phyloP scores from a whole-genome alignment of 192 early-diverging fungal genomes.

The Dispira parvispora region DNA sequence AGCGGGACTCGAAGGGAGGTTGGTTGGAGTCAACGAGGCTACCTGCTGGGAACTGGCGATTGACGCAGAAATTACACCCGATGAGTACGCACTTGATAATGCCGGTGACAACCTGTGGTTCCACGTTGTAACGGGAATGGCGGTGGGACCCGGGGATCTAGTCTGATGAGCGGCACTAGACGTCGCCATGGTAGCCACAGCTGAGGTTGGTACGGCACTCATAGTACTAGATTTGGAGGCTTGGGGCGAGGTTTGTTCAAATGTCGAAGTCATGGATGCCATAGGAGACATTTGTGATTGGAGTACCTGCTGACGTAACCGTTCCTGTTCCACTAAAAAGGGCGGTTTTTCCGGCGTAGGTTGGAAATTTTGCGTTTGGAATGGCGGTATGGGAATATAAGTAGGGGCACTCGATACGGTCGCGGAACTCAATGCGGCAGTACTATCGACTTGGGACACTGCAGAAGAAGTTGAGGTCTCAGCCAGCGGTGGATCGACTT shows the following conservation, averaged over 20 bases:
- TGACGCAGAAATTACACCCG: no score
- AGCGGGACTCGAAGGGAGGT: no score
- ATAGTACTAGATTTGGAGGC: background rate
- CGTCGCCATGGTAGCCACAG: background rate
- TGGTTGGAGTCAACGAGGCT: no score
- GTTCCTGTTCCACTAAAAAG: constrained; percentile 1
- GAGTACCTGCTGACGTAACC: constrained; percentile 1
- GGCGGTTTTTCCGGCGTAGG: background rate
- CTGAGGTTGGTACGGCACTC: background rate
- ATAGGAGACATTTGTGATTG: background rate
- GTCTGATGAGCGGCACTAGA: background rate
- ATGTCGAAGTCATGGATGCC: background rate
- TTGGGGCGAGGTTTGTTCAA: background rate
- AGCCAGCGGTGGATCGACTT: constrained; percentile 2
- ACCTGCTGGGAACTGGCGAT: no score
- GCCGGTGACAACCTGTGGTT: background rate
- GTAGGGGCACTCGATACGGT: background rate
- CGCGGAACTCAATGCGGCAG: background rate
- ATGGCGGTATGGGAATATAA: background rate
- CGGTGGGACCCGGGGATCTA: background rate
- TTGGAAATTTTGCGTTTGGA: constrained; percentile 7
- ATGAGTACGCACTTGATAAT: background rate
- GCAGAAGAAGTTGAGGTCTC: background rate
- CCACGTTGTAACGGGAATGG: background rate
- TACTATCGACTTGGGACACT: background rate